Evolutionary conservation across 345 rosid species (phyloP).

Genomic region (Arabidopsis thaliana): DNA sequence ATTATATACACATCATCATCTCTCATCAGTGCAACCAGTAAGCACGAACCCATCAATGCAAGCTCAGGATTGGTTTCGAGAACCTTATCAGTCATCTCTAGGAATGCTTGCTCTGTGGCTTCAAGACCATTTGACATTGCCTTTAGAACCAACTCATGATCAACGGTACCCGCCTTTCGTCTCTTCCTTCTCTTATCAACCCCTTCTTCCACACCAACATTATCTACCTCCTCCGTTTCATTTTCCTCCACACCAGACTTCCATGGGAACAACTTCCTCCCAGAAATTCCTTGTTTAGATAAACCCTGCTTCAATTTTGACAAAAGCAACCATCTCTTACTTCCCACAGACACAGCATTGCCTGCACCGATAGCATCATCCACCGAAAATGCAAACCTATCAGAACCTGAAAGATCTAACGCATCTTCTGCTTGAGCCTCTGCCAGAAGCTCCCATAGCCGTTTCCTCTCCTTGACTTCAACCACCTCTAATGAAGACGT

Average conservation of each 20-base stretch:
- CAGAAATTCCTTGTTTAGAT: slow-evolving; percentile 58
- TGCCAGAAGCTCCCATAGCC: slow-evolving; percentile 83
- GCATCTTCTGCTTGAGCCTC: slow-evolving; percentile 89
- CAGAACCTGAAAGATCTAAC: slow-evolving; percentile 93
- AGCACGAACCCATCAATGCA: slow-evolving; percentile 97
- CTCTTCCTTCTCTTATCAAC: slow-evolving; percentile 58
- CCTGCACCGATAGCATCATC: slow-evolving; percentile 79
- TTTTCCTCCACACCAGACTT: slow-evolving; percentile 74
- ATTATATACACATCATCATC: slow-evolving; percentile 96
- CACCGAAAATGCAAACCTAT: slow-evolving; percentile 87
- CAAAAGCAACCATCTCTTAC: slow-evolving; percentile 80
- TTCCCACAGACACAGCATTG: slow-evolving; percentile 67
- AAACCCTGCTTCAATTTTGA: slow-evolving; percentile 88
- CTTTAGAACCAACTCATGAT: slow-evolving; percentile 74
- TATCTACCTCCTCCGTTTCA: slow-evolving; percentile 57
- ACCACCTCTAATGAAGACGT: slow-evolving; percentile 64
- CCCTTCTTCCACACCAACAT: slow-evolving; percentile 60
- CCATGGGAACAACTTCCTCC: slow-evolving; percentile 79
- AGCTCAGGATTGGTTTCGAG: slow-evolving; percentile 87
- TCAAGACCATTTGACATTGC: slow-evolving; percentile 90
- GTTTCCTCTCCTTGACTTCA: slow-evolving; percentile 55
- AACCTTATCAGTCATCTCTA: slow-evolving; percentile 96
- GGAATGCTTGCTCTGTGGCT: slow-evolving; percentile 74
- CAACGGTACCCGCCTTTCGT: slow-evolving; percentile 81
- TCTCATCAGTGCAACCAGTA: slow-evolving; percentile 91